Percentiles rank a stretch among this genome's conserved stretches.
These are phyloP conservation scores for Fusarium proliferatum DNA, from an alignment of 2,329 filamentous ascomycete genomes.

Conservation along the genomic window DNA sequence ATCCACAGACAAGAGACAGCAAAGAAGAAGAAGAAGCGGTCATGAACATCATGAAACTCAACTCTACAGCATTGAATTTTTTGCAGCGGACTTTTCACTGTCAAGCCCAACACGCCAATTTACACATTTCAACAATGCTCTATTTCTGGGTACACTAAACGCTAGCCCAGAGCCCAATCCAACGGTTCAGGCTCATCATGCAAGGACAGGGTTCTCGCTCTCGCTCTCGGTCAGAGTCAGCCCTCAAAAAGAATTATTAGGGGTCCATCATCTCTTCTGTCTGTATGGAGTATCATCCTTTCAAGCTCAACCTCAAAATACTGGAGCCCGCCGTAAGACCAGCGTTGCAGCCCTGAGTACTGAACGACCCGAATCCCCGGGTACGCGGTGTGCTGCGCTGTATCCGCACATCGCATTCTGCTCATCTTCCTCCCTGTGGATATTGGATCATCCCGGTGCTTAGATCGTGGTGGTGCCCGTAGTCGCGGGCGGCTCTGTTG, in stretches of 20 bases:
- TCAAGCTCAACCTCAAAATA: slow-evolving; percentile 2
- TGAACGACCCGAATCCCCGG: slow-evolving; percentile 36
- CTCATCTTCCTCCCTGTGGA: slow-evolving; percentile 8
- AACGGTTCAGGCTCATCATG: slow-evolving; percentile 42
- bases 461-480: slow-evolving; percentile 15
- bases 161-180: slow-evolving; percentile 34
- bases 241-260: slow-evolving; percentile 6
- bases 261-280: slow-evolving; percentile 22
- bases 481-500: slow-evolving; percentile 25
- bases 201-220: slow-evolving; percentile 34
- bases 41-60: neutral
- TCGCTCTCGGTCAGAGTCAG: slow-evolving; percentile 21
- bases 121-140: slow-evolving; percentile 3
- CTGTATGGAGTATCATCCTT: neutral
- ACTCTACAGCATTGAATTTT: neutral
- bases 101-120: neutral
- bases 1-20: slow-evolving; percentile 12
- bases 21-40: slow-evolving; percentile 2
- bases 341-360: slow-evolving; percentile 25
- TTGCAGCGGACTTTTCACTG: neutral
- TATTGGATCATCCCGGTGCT: slow-evolving; percentile 16
- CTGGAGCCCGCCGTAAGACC: slow-evolving; percentile 22
- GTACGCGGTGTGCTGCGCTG: slow-evolving; percentile 26
- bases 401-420: neutral
- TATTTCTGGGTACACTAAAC: slow-evolving; percentile 22